Percentiles rank a stretch among this genome's conserved stretches.
Evolutionary conservation across 352 stramenopile genomes (phyloP).

Genomic region (Globisporangium yorkense): DNA sequence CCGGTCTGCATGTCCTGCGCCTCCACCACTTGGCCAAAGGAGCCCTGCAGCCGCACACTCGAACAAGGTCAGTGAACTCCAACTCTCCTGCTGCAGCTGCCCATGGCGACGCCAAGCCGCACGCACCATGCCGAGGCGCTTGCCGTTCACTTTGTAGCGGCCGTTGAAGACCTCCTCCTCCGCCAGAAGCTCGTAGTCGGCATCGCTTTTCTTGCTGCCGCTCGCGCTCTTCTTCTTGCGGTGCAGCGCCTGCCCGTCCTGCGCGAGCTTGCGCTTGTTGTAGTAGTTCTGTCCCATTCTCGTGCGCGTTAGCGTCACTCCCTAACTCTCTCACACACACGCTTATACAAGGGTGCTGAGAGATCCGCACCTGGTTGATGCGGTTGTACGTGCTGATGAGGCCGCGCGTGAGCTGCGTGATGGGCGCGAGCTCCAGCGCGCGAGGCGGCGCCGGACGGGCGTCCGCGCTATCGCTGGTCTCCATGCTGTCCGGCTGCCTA

Average conservation of each 20-base stretch:
- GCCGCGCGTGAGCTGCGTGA: slow-evolving; percentile 83
- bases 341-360: neutral
- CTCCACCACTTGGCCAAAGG: slow-evolving; percentile 82
- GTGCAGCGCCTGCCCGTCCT: slow-evolving; percentile 25
- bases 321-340: neutral
- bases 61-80: slow-evolving; percentile 12
- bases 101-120: neutral
- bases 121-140: slow-evolving; percentile 64
- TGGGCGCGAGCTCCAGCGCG: slow-evolving; percentile 27
- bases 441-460: slow-evolving; percentile 16
- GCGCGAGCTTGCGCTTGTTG: slow-evolving; percentile 55
- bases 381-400: slow-evolving; percentile 97
- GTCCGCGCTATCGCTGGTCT: slow-evolving; percentile 3
- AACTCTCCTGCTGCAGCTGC: neutral
- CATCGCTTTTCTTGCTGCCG: slow-evolving; percentile 20
- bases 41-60: slow-evolving; percentile 33
- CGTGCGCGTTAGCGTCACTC: neutral
- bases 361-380: slow-evolving; percentile 88
- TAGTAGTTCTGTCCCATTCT: slow-evolving; percentile 67
- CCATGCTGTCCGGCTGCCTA: slow-evolving; percentile 4
- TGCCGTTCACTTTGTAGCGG: slow-evolving; percentile 64
- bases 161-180: slow-evolving; percentile 75
- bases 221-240: slow-evolving; percentile 59
- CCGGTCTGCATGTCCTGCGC: slow-evolving; percentile 70
- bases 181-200: slow-evolving; percentile 53